Evolutionary conservation across 176 grass and related monocot species (phyloP).

Genomic region (Melocanna baccifera): DNA sequence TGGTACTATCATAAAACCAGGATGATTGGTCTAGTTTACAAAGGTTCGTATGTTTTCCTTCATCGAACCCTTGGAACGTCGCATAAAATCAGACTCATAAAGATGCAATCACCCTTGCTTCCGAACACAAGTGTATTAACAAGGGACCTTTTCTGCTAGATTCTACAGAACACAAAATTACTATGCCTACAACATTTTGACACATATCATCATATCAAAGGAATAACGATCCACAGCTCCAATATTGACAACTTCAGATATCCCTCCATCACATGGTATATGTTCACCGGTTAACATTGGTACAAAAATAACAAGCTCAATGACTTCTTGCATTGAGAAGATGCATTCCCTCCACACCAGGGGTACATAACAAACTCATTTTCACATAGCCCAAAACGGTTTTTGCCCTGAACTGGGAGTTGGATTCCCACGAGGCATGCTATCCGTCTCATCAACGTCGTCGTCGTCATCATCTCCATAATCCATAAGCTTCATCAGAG

Average conservation of each 20-base stretch:
- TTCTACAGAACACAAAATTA: background rate
- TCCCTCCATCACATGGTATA: background rate
- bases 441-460: conserved; percentile 15
- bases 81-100: background rate
- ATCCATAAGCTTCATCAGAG: conserved; percentile 80
- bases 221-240: background rate
- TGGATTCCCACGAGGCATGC: conserved; percentile 9
- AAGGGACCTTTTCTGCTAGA: background rate
- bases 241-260: background rate
- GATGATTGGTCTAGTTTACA: background rate
- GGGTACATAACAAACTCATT: background rate
- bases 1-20: background rate
- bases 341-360: background rate
- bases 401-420: conserved; percentile 37
- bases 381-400: conserved; percentile 64
- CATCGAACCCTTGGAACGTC: background rate
- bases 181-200: background rate
- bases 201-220: background rate
- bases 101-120: background rate
- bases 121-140: background rate
- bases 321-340: background rate
- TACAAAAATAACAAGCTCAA: background rate
- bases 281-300: background rate
- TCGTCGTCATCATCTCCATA: conserved; percentile 85
- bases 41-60: background rate